Evolutionary conservation across 2,329 filamentous ascomycete species (phyloP), one percentile per base, ranked within the genome.

Genomic region (Chalaropsis thielavioides): DNA sequence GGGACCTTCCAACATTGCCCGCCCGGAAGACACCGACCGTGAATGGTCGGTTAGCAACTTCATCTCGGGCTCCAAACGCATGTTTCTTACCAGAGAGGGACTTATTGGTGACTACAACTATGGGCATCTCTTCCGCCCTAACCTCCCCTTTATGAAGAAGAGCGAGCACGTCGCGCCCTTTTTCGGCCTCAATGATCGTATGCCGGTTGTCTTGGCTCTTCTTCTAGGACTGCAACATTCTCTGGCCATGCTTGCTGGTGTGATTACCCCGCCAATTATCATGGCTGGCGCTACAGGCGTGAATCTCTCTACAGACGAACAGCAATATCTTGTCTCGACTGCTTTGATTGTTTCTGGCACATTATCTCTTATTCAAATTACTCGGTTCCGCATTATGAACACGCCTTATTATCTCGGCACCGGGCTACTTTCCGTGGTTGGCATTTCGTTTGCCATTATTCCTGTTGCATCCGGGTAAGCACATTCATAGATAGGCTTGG

Each of bases 41-140:
- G 22, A 68, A 41, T 67, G 72, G 62, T 72, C 72, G 31, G 68
- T 71, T 56, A 68, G 69, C 58, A 70, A 44, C 64, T 54, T 64
- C 17, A 4, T 65, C n/a, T 44, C 49, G 13, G 66, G 70, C 24
- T 44, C 74, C 22, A 68, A 66, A 40, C 76, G 75, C 67, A 75
- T 76, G 5, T 79, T 83, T 68, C 74, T 79, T 64, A 84, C 81
- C 58, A 85, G 78, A 68, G 81, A 91, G 1, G 92, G 92, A 13
- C 80, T 96, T 31, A 75, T 96, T 65, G 92, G 92, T 68, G 80
- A 85, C 70, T 96, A 96, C 75, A 88, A 96, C 79, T 96, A 96
- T 80, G 88, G 74, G 43, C 94, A 91, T 71, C 84, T 96, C 49
- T 95, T 96, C 79, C 84, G 78, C 24, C 89, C 84, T 1, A 91